Percentiles rank a stretch among this genome's conserved stretches.
These are phyloP conservation scores for Aciculoconidium aculeatum DNA, from an alignment of 805 yeast genomes.

Conservation along the genomic window DNA sequence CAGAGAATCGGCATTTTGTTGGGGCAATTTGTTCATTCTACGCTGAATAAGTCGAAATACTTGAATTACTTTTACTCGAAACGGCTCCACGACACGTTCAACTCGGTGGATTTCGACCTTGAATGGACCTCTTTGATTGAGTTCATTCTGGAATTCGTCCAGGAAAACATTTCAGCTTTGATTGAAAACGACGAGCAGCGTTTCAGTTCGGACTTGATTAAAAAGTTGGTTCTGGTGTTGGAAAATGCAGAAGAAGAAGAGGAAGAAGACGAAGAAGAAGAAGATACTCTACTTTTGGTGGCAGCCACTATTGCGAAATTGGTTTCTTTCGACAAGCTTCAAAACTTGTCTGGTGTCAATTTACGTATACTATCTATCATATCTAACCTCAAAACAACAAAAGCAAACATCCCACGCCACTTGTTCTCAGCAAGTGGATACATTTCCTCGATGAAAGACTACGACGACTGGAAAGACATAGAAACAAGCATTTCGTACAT, in stretches of 20 bases:
- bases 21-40: slow-evolving; percentile 27
- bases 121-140: no score
- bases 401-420: slow-evolving; percentile 11
- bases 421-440: slow-evolving; percentile 32
- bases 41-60: slow-evolving; percentile 14
- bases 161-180: slow-evolving; percentile 1
- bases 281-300: no score
- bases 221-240: slow-evolving; percentile 1
- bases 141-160: slow-evolving; percentile 4
- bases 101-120: no score
- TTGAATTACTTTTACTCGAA: slow-evolving; percentile 12
- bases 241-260: background rate
- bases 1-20: slow-evolving; percentile 18
- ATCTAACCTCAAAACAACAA: slow-evolving; percentile 4
- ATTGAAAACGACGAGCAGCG: slow-evolving; percentile 1
- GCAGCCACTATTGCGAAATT: slow-evolving; percentile 3
- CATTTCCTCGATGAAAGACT: slow-evolving; percentile 27
- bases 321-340: slow-evolving; percentile 4
- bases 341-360: no score
- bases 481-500: slow-evolving; percentile 11
- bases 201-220: background rate
- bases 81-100: slow-evolving; percentile 1
- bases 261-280: slow-evolving; percentile 3
- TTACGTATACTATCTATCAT: no score
- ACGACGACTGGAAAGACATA: slow-evolving; percentile 17